Conservation (phyloP, 2,329 filamentous ascomycete species). For the Arthrinium phaeospermum region DNA sequence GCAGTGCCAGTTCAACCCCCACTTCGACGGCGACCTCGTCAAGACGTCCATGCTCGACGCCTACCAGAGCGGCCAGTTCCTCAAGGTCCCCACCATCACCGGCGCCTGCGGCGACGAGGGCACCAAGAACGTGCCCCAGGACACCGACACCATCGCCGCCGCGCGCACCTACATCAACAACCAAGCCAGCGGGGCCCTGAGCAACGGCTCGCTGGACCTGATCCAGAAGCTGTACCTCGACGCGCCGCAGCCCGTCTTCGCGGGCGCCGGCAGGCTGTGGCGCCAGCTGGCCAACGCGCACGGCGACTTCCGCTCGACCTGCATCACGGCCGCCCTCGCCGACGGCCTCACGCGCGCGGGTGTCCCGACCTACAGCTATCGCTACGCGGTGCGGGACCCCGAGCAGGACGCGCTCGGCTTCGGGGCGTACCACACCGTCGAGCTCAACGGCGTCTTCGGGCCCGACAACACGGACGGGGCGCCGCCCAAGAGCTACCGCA, state of each 20-base stretch:
- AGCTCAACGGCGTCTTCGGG: conserved; percentile 70
- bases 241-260: conserved; percentile 44
- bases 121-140: conserved; percentile 56
- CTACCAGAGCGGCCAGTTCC: conserved; percentile 51
- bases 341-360: conserved; percentile 35
- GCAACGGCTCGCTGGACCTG: conserved; percentile 38
- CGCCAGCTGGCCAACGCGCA: conserved; percentile 30
- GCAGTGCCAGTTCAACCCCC: conserved; percentile 40
- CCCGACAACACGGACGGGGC: conserved; percentile 54
- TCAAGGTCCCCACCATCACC: conserved; percentile 56
- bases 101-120: conserved; percentile 66
- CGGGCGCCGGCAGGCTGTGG: conserved; percentile 22
- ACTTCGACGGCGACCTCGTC: conserved; percentile 56
- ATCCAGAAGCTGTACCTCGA: conserved; percentile 46
- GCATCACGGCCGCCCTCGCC: conserved; percentile 44
- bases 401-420: conserved; percentile 53
- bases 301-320: conserved; percentile 66
- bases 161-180: conserved; percentile 46
- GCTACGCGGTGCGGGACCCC: conserved; percentile 67
- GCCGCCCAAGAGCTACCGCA: conserved; percentile 16
- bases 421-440: conserved; percentile 69
- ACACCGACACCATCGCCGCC: conserved; percentile 50
- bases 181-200: conserved; percentile 53
- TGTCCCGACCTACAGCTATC: conserved; percentile 67
- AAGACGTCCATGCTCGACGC: conserved; percentile 51